phyloP scores from a whole-genome alignment of 768 basidiomycete genomes.

The Cystobasidium ongulense region DNA sequence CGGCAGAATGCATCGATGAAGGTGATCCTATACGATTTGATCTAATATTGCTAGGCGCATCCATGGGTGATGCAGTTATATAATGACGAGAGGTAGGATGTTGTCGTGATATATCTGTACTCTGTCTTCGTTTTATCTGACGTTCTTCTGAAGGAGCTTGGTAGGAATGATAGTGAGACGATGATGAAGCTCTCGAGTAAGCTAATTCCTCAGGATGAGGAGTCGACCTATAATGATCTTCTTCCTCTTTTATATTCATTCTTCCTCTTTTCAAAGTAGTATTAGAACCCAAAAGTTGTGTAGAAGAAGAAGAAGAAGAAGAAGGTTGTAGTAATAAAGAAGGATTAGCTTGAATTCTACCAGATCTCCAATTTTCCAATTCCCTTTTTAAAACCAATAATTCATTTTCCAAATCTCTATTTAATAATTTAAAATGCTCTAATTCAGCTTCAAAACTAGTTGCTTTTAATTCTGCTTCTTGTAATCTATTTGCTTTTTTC shows the following conservation, averaged over 20 bases:
- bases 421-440: neutral
- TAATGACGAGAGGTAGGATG: neutral
- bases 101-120: neutral
- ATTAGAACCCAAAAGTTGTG: neutral
- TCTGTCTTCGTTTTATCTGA: neutral
- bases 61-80: neutral
- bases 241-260: neutral
- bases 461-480: constrained; percentile 34
- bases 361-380: constrained; percentile 5
- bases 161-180: neutral
- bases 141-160: neutral
- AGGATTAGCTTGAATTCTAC: neutral
- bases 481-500: constrained; percentile 6
- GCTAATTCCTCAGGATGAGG: neutral
- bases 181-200: neutral
- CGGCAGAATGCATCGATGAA: neutral
- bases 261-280: too few relatives aligned
- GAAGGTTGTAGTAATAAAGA: neutral
- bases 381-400: neutral
- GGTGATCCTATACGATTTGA: neutral
- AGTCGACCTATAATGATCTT: neutral
- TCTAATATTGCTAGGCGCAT: too few relatives aligned
- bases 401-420: neutral
- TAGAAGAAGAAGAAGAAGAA: neutral
- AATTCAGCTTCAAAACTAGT: constrained; percentile 33